Evolutionary conservation across 495 filamentous ascomycete species (phyloP).

Genomic region (Aspergillus panamensis): DNA sequence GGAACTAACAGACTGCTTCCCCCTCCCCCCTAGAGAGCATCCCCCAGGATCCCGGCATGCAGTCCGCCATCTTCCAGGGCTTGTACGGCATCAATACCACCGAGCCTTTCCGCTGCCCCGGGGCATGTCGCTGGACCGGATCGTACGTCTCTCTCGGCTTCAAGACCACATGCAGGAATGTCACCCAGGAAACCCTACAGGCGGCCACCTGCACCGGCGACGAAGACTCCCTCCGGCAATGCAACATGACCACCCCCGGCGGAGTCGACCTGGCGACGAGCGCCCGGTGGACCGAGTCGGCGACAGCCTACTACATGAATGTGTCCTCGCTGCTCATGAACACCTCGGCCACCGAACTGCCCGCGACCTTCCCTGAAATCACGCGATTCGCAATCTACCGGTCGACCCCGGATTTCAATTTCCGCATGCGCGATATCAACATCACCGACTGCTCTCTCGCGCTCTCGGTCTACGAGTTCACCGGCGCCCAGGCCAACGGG

Average conservation of each 20-base stretch:
- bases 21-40: slow-evolving; percentile 3
- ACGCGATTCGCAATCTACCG: slow-evolving; percentile 18
- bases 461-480: slow-evolving; percentile 17
- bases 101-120: slow-evolving; percentile 18
- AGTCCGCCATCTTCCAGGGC: slow-evolving; percentile 18
- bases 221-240: not conserved
- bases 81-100: slow-evolving; percentile 15
- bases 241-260: slow-evolving; percentile 15
- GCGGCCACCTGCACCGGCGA: slow-evolving; percentile 9
- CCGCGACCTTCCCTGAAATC: slow-evolving; percentile 17
- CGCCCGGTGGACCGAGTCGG: not conserved
- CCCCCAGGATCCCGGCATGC: slow-evolving; percentile 19
- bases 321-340: slow-evolving; percentile 3
- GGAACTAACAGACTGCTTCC: slow-evolving; percentile 15
- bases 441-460: slow-evolving; percentile 21
- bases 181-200: slow-evolving; percentile 20
- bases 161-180: slow-evolving; percentile 17
- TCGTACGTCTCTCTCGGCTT: slow-evolving; percentile 23
- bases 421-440: slow-evolving; percentile 12
- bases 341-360: not conserved
- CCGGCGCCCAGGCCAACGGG: slow-evolving; percentile 13
- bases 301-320: slow-evolving; percentile 9
- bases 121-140: slow-evolving; percentile 14
- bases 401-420: slow-evolving; percentile 10
- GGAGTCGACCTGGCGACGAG: slow-evolving; percentile 6